Evolutionary conservation across 352 stramenopile genomes (phyloP).

Genomic region (Pythium aristosporum): DNA sequence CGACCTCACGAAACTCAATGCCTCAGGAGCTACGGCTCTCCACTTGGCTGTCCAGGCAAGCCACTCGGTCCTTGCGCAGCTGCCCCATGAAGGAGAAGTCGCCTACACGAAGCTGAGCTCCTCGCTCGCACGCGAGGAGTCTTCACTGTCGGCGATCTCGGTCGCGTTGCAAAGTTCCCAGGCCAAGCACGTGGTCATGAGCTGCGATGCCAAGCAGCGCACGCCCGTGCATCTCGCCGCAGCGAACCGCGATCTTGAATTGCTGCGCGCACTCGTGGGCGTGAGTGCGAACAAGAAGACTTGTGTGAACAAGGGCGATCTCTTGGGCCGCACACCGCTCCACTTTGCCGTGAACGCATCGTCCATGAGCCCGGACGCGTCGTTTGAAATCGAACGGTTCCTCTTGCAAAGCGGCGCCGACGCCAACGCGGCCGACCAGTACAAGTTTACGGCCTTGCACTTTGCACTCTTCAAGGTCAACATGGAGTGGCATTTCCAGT

Average conservation of each 20-base stretch:
- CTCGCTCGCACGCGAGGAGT: constrained; percentile 13
- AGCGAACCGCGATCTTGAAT: constrained; percentile 55
- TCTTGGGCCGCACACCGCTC: constrained; percentile 54
- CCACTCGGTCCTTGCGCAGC: constrained; percentile 47
- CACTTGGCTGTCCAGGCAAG: constrained; percentile 44
- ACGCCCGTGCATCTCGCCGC: constrained; percentile 65
- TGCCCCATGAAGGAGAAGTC: constrained; percentile 58
- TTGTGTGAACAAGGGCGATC: constrained; percentile 52
- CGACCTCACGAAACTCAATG: constrained; percentile 43
- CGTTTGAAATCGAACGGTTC: constrained; percentile 76
- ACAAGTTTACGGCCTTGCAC: constrained; percentile 55
- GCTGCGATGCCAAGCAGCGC: constrained; percentile 41
- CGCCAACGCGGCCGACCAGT: constrained; percentile 54
- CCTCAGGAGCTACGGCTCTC: constrained; percentile 37
- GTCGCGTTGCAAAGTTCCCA: constrained; percentile 50
- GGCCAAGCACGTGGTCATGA: constrained; percentile 43
- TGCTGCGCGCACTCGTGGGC: constrained; percentile 52
- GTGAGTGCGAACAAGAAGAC: constrained; percentile 32
- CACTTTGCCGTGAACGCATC: constrained; percentile 73
- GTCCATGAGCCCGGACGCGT: constrained; percentile 67
- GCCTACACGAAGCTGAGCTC: constrained; percentile 39
- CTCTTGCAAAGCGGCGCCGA: constrained; percentile 56
- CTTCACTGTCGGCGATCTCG: constrained; percentile 43
- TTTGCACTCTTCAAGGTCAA: constrained; percentile 72
- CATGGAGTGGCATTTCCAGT: constrained; percentile 60